phyloP scores from a whole-genome alignment of 73 alveolate species.

The Paramecium primaurelia region DNA sequence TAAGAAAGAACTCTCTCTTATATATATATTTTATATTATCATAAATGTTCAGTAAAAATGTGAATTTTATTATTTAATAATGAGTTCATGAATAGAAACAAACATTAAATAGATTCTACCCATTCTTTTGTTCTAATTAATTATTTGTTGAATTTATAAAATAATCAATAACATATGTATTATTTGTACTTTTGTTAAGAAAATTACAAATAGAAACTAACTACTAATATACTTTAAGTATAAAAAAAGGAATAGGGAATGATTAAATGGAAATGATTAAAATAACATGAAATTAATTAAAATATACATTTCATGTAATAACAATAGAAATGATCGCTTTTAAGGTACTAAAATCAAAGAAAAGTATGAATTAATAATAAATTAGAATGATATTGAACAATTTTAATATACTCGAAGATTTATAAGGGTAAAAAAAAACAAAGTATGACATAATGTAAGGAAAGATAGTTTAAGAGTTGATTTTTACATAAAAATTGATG shows the following conservation, averaged over 20 bases:
- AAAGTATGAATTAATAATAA: background rate
- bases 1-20: background rate
- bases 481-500: background rate
- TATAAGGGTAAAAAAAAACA: background rate
- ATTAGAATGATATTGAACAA: background rate
- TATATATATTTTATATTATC: background rate
- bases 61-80: background rate
- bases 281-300: background rate
- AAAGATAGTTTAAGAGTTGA: background rate
- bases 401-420: background rate
- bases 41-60: background rate
- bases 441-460: background rate
- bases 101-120: background rate
- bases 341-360: background rate
- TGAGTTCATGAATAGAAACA: background rate
- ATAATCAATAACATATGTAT: background rate
- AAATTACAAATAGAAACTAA: background rate
- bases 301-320: background rate
- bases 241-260: background rate
- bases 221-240: background rate
- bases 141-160: background rate
- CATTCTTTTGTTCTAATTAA: background rate
- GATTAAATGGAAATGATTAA: background rate
- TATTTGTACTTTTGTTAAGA: background rate
- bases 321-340: background rate